Percentiles rank a stretch among this genome's conserved stretches.
These are phyloP conservation scores for Anthoceros angustus DNA, from an alignment of 225 moss, liverwort and hornwort species.

Conservation along the genomic window DNA sequence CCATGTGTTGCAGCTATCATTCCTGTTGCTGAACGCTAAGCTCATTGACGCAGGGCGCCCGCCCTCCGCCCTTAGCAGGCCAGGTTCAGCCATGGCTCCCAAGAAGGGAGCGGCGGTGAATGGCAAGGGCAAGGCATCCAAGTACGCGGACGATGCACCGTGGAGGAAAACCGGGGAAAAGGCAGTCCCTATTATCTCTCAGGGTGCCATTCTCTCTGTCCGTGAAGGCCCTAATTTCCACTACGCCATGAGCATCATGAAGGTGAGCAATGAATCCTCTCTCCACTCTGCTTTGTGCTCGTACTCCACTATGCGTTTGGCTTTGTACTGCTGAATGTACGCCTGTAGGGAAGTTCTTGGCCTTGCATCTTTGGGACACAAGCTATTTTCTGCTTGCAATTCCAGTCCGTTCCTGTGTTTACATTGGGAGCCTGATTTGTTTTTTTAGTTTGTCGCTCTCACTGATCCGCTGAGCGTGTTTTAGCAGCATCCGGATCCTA, in stretches of 20 bases:
- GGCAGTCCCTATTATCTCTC: constrained; percentile 63
- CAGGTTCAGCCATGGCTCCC: constrained; percentile 26
- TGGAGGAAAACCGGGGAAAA: constrained; percentile 80
- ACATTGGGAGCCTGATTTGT: not conserved
- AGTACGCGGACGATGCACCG: constrained; percentile 68
- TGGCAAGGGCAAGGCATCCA: constrained; percentile 23
- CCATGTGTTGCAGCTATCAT: no score
- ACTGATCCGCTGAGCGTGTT: not conserved
- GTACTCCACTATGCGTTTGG: not conserved
- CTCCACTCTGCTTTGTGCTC: not conserved
- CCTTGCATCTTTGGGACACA: not conserved
- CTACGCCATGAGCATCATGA: constrained; percentile 88
- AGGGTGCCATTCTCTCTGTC: constrained; percentile 46
- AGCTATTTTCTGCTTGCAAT: not conserved
- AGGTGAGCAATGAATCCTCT: constrained; percentile 23
- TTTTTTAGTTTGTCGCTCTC: not conserved
- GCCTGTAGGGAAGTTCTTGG: not conserved
- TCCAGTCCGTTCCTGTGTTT: not conserved
- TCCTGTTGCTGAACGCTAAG: no score
- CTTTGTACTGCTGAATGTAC: no score
- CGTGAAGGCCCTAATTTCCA: constrained; percentile 70
- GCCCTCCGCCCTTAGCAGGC: no score
- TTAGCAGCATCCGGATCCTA: constrained; percentile 90
- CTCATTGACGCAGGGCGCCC: no score
- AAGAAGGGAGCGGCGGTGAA: constrained; percentile 24